Evolutionary conservation across 2,329 filamentous ascomycete genomes (phyloP).

Genomic region (Pleomassaria siparia): DNA sequence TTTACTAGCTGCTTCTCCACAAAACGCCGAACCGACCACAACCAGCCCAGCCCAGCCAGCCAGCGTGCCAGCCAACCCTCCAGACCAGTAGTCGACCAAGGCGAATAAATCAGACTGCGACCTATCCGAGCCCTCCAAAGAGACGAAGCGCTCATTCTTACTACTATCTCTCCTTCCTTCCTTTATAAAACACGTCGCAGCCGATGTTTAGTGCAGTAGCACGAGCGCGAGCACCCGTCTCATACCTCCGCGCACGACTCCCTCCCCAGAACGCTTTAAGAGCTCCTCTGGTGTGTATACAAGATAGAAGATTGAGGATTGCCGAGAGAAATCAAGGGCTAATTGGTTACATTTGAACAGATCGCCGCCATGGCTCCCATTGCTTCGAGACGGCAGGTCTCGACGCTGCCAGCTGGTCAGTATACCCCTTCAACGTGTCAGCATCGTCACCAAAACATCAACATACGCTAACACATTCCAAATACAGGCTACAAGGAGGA

Average conservation of each 20-base stretch:
- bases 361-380: conserved; percentile 39
- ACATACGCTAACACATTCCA: conserved; percentile 8
- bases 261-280: conserved; percentile 31
- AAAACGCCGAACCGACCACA: conserved; percentile 4
- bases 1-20: not conserved
- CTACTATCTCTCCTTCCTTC: conserved; percentile 1
- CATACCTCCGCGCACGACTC: conserved; percentile 38
- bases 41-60: too few species aligned
- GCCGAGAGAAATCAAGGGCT: not conserved
- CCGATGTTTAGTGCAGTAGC: conserved; percentile 46
- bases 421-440: conserved; percentile 20
- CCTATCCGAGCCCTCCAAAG: conserved; percentile 19
- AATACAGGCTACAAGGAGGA: conserved; percentile 75
- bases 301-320: not conserved
- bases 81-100: not conserved
- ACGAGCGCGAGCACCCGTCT: conserved; percentile 42
- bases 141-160: conserved; percentile 10
- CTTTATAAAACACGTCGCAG: conserved; percentile 12
- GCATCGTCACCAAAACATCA: not conserved
- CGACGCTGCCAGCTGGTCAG: conserved; percentile 50
- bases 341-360: conserved; percentile 15
- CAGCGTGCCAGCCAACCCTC: too few species aligned
- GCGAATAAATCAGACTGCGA: not conserved
- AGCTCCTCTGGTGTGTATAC: too few species aligned
- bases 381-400: conserved; percentile 43